Conservation (phyloP, 306 rosid species). For the Prunus padus region DNA sequence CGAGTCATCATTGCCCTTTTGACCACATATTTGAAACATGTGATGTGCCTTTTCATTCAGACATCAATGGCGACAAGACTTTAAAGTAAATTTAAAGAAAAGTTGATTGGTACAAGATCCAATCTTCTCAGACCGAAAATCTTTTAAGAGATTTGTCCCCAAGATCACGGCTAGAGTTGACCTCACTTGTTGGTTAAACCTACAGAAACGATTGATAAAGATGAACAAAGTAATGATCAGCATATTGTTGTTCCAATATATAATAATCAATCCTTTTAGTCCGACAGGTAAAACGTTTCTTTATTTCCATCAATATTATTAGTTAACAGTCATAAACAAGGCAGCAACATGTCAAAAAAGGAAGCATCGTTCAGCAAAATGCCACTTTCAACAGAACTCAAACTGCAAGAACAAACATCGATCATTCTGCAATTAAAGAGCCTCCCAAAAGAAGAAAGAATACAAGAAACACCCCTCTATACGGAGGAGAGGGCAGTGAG, state of each 20-base stretch:
- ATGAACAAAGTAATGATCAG: background rate
- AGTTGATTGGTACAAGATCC: too few species aligned
- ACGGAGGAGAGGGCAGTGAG: too few species aligned
- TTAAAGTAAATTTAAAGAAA: too few species aligned
- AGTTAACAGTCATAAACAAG: background rate
- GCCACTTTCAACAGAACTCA: background rate
- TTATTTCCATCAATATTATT: too few species aligned
- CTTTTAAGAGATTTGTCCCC: too few species aligned
- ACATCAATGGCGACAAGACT: background rate
- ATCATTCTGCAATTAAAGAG: background rate
- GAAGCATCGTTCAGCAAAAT: background rate
- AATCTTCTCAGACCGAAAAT: too few species aligned
- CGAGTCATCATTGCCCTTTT: background rate
- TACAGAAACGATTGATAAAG: background rate
- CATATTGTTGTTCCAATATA: background rate
- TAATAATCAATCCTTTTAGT: background rate
- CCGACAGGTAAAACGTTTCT: background rate
- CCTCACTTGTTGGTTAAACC: background rate
- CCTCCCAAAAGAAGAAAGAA: background rate
- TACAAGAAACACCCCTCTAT: background rate
- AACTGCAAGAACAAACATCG: slow-evolving; percentile 3
- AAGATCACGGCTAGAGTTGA: background rate
- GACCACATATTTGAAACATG: too few species aligned
- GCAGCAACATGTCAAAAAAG: background rate
- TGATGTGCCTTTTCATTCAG: background rate